Evolutionary conservation across 2,329 filamentous ascomycete species (phyloP), one percentile per base, ranked within the genome.

Genomic region (Cryphonectria carpinicola): DNA sequence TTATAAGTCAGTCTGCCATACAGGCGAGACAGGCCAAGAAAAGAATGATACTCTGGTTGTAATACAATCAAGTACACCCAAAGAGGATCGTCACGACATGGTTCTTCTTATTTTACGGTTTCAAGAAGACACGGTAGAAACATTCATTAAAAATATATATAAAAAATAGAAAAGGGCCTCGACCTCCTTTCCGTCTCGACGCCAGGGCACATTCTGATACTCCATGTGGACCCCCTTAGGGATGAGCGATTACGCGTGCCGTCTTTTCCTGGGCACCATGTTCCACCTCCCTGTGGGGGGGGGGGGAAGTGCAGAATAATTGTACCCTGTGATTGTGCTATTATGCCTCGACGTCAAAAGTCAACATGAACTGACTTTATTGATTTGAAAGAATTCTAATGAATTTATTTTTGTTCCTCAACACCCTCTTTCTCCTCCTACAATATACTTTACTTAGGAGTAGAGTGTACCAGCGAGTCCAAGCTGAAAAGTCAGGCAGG

Each of bases 201-300:
- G 41, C 37, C 8, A 11, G 58, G 58, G 61, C 13, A 5, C 35
- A 64, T 64, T 28, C 61, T 64, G 61, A 64, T 46, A 64, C 61
- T 62, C 60, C 0, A 22, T n/a, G 60, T 62, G 60, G 37, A 28
- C 61, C 61, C 61, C 37, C n/a, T 19, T 43, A 43, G 61, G 37
- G n/a, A 28, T 41, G 41, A 64, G 61, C 35, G 61, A 64, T 64
- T 64, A 43, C 61, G 61, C 41, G 61, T 64, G 37, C 61, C 39
- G 37, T 64, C 6, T 64, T 13, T 43, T 13, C 41, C 37, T 43
- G 37, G 10, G 14, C 25, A 35, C 22, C 60, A 25, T 39, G 60
- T 41, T 58, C 54, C 54, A 58, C 54, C 11, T 58, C 14, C 54
- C 25, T 58, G 54, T 28, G 46, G 56, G 25, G 56, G 56, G n/a